Evolutionary conservation across 306 rosid species (phyloP).

Genomic region (Acacia crassicarpa): DNA sequence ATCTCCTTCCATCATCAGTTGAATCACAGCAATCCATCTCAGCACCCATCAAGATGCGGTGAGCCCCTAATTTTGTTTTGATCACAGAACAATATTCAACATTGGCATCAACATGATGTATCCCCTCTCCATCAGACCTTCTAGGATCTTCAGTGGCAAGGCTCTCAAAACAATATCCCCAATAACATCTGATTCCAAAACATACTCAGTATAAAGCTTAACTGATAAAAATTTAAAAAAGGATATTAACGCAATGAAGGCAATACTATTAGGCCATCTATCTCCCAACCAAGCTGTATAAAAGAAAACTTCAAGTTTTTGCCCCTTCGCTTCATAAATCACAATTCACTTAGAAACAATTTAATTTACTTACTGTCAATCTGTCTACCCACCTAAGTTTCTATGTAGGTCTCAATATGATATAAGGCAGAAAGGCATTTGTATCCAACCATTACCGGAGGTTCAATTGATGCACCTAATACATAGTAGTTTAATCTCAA

Average conservation of each 20-base stretch:
- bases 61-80: constrained; percentile 95
- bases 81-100: constrained; percentile 86
- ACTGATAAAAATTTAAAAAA: constrained; percentile 15
- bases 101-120: constrained; percentile 91
- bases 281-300: neutral
- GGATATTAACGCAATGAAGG: neutral
- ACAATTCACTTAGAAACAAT: neutral
- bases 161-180: constrained; percentile 95
- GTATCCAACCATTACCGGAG: constrained; percentile 2
- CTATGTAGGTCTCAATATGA: neutral
- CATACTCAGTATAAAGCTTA: constrained; percentile 15
- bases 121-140: constrained; percentile 77
- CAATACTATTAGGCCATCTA: neutral
- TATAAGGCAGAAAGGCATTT: neutral
- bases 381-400: neutral
- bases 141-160: constrained; percentile 97
- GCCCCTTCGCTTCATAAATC: neutral
- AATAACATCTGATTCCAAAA: constrained; percentile 68
- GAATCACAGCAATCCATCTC: constrained; percentile 99
- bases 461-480: neutral
- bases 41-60: constrained; percentile 98
- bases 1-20: constrained; percentile 94
- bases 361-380: neutral
- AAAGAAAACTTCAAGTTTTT: constrained; percentile 4
- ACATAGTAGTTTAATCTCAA: constrained; percentile 11